Base-by-base conservation (phyloP, 202 grass and related monocot species). In the Thinopyrum obtusiflorum region DNA sequence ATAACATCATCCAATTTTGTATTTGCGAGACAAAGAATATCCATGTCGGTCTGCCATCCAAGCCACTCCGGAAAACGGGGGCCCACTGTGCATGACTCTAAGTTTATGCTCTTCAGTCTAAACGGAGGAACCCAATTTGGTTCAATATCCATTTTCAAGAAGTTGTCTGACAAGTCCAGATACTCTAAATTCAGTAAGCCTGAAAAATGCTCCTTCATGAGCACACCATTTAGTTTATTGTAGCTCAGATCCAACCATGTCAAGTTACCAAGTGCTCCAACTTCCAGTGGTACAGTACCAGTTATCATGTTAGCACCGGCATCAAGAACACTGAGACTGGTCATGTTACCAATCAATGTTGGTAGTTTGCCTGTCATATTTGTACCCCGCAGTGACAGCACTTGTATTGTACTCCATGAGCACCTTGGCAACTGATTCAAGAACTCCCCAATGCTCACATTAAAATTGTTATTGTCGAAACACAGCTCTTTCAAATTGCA, bases 11-110 rank as follows among this genome's bases (percentile, higher is more conserved):
- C 15, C 47, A 53, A 53, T 18, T 1, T 24, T 61, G 57, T 0
- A 24, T 61, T 61, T 24, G 1, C 0, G 2, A 61, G 2, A 60
- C 0, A 0, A 9, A 24, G 9, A 4, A 0, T 0, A 4, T 61
- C n/a, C 0, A 23, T 24, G 57, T 61, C 0, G 21, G 57, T 24
- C 57, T 61, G 57, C n/a, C 57, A 24, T 61, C 57, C 24, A 61
- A 61, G 57, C 57, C 57, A 61, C 0, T 2, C n/a, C 24, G 57
- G 57, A 61, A 61, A 61, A 24, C 0, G 21, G 0, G 57, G 57
- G 0, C 57, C 57, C 2, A 61, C 3, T 1, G 0, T 0, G n/a
- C 57, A 61, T 11, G 57, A 61, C 0, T 61, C 0, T 1, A 61
- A 4, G 21, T 11, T 0, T 61, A 61, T 1, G 0, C 0, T 0